phyloP scores from a whole-genome alignment of 805 yeast genomes.

The Myxozyma nipponensis region DNA sequence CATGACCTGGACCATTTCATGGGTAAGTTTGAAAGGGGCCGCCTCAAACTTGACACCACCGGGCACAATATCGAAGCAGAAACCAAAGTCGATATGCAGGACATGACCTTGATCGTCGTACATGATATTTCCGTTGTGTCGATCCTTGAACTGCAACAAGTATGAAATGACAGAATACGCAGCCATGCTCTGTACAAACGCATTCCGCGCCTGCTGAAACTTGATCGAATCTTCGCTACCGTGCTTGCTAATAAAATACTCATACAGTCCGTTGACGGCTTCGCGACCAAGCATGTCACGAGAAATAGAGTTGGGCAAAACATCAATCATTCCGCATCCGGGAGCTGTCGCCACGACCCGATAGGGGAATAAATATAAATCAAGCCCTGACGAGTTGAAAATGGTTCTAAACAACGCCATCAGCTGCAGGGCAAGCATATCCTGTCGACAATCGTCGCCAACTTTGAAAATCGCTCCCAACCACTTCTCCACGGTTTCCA shows the following conservation, averaged over 20 bases:
- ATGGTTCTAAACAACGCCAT: constrained; percentile 87
- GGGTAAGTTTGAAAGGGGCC: constrained; percentile 95
- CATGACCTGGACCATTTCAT: constrained; percentile 93
- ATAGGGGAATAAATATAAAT: constrained; percentile 86
- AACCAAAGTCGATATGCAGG: constrained; percentile 95
- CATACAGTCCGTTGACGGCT: constrained; percentile 94
- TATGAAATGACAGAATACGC: constrained; percentile 90
- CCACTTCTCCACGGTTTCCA: constrained; percentile 59
- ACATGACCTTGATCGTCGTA: constrained; percentile 92
- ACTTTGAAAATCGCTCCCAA: constrained; percentile 97
- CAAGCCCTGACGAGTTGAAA: constrained; percentile 84
- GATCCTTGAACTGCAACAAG: constrained; percentile 85
- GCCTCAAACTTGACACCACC: constrained; percentile 98
- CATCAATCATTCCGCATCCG: constrained; percentile 98
- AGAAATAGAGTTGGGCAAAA: constrained; percentile 88
- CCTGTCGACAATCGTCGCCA: constrained; percentile 99
- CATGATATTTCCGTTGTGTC: constrained; percentile 98
- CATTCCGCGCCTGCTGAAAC: constrained; percentile 86
- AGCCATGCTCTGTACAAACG: constrained; percentile 89
- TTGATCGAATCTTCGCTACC: constrained; percentile 91
- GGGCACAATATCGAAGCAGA: constrained; percentile 97
- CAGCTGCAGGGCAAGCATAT: constrained; percentile 86
- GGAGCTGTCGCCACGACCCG: constrained; percentile 98
- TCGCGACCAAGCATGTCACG: constrained; percentile 99
- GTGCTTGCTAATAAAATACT: constrained; percentile 84